These are phyloP conservation scores for Dentipellis sp. DNA, from an alignment of 768 basidiomycete genomes.

Conservation along the genomic window DNA sequence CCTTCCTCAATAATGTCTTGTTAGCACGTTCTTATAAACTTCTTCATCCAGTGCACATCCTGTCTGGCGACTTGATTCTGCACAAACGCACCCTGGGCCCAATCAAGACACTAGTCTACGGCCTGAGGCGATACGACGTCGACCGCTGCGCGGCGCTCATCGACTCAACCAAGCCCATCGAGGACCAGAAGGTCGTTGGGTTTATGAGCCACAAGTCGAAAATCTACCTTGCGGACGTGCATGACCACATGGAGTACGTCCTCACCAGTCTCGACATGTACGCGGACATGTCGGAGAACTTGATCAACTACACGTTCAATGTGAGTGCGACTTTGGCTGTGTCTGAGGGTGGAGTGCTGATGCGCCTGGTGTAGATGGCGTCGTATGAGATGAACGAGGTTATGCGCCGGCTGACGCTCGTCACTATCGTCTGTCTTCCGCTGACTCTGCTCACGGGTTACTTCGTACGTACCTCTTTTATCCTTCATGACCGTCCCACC, in stretches of 20 bases:
- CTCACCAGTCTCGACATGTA: slow-evolving; percentile 68
- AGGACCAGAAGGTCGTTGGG: slow-evolving; percentile 34
- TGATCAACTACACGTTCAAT: slow-evolving; percentile 71
- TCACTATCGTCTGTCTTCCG: slow-evolving; percentile 64
- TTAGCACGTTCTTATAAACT: not conserved
- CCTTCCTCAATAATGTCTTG: not conserved
- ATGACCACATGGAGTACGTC: slow-evolving; percentile 71
- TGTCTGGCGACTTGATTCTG: slow-evolving; percentile 64
- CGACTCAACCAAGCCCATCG: slow-evolving; percentile 25
- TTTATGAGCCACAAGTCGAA: slow-evolving; percentile 64
- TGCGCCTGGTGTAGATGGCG: slow-evolving; percentile 37
- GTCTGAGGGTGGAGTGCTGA: not conserved
- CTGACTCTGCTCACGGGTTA: slow-evolving; percentile 64
- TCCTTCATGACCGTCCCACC: not conserved
- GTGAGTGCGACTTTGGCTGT: slow-evolving; percentile 26
- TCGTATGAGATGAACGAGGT: slow-evolving; percentile 71
- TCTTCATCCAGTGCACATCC: slow-evolving; percentile 49
- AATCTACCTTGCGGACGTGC: slow-evolving; percentile 65
- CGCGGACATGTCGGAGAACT: slow-evolving; percentile 56
- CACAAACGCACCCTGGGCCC: slow-evolving; percentile 70
- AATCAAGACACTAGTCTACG: slow-evolving; percentile 59
- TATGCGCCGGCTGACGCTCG: slow-evolving; percentile 62
- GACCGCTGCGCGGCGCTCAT: slow-evolving; percentile 55
- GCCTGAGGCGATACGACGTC: slow-evolving; percentile 58
- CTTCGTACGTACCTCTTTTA: slow-evolving; percentile 37